Evolutionary conservation across 495 filamentous ascomycete species (phyloP), one percentile per base, ranked within the genome.

Genomic region (Lindgomyces ingoldianus): DNA sequence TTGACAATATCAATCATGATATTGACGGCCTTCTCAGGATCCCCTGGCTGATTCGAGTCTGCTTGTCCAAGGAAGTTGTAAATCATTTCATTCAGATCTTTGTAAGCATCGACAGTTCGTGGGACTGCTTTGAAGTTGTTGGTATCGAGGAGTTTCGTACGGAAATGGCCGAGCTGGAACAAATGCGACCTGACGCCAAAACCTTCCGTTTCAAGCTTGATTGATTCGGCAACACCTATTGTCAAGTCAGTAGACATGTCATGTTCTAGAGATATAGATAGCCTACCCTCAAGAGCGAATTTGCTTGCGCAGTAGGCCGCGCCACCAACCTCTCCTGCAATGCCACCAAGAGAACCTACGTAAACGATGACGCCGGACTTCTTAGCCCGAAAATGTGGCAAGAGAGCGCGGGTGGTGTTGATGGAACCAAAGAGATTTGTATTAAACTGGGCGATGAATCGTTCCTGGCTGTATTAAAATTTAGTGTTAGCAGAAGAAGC

Each of bases 1-100:
- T 74, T 70, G 0, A 80, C 76, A 14, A 79, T 44, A 63, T 81
- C 77, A 19, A 80, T 64, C 41, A 78, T 74, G 8, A 72, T 56
- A 46, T 73, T 27, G 16, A 75, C 73, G 22, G 67, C 73, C 55
- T 75, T 75, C 11, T 22, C 55, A 1, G 78, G 59, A 69, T 81
- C 76, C 0, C 79, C 79, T 14, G 71, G 70, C 62, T 81, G 65
- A 46, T 48, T 58, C 8, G 50, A 25, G 24, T 71, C 25, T 1
- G 18, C n/a, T 2, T n/a, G 18, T n/a, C 21, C 16, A 11, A 64
- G n/a, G n/a, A 44, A 42, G 14, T 30, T 1, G 3, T 22, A 14
- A 42, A 64, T 27, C 9, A 33, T 25, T 0, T 36, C 41, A 0
- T 19, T 16, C 14, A 62, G 4, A 25, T 51, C 58, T 6, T 54